Base-by-base conservation (phyloP, 176 grass and related monocot genomes). In the Rhynchospora breviuscula region DNA sequence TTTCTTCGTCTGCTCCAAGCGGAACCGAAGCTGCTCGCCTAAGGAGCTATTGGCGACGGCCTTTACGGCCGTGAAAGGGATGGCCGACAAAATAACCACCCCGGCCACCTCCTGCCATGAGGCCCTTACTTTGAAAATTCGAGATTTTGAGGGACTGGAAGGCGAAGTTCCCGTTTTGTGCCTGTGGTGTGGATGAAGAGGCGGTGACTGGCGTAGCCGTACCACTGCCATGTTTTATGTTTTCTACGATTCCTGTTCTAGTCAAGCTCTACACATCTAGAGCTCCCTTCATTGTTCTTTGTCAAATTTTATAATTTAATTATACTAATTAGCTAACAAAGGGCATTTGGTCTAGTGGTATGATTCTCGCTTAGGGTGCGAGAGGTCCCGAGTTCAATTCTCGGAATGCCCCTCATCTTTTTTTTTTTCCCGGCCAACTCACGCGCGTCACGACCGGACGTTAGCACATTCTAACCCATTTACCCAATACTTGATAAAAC, bases 31-130 rank as follows among this genome's bases (percentile, higher is more conserved):
- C 48, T n/a, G 84, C 15, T 89, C 95, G 18, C 95, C 92, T 25
- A 98, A 85, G 13, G 92, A 90, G 81, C 92, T 94, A 72, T 85
- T 91, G 48, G 90, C 95, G 23, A 98, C 46, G 67, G 92, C 92
- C 92, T 97, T 97, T 79, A 97, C 94, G 19, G 90, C 90, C 3
- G 92, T 91, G 87, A 97, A 97, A 69, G 95, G 92, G 72, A 98
- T 73, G 64, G 95, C 95, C 5, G 95, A 94, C 85, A 94, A 98
- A 64, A 94, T 85, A 18, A 98, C 59, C 59, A 98, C 95, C 12
- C 95, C 95, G 7, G 90, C 92, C 14, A 98, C 89, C 90, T 97
- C 91, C 87, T 93, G 83, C 91, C 89, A 93, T 22, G 89, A 93
- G 12, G 91, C 89, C 19, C 60, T 61, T 9, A 84, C 78, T 82